Percentiles rank a stretch among this genome's conserved stretches.
Evolutionary conservation across 176 grass and related monocot species (phyloP).

Genomic region (Urochloa ruziziensis): DNA sequence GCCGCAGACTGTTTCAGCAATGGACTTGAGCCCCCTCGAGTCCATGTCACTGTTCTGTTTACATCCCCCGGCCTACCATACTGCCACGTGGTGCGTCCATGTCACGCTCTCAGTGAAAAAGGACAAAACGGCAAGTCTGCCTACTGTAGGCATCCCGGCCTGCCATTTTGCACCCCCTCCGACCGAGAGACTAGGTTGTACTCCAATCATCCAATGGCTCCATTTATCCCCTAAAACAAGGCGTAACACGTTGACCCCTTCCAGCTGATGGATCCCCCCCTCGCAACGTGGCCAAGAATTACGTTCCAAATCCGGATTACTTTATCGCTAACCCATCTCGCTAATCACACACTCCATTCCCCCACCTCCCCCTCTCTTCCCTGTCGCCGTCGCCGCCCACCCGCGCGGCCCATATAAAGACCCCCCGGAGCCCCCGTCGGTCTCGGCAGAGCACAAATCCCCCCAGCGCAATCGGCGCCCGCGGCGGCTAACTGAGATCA

Average conservation of each 20-base stretch:
- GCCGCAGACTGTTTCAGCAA: no score
- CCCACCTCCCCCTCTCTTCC: background rate
- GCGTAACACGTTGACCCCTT: conserved; percentile 26
- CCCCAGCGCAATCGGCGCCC: background rate
- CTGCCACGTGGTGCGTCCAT: background rate
- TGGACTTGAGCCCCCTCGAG: no score
- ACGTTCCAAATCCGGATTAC: background rate
- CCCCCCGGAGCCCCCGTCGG: background rate
- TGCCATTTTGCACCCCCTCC: background rate
- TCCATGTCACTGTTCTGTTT: no score
- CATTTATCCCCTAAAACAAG: background rate
- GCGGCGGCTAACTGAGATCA: no score
- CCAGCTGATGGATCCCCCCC: background rate
- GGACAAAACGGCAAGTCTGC: conserved; percentile 13
- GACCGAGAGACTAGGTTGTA: background rate
- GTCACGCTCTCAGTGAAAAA: background rate
- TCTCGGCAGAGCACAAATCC: background rate
- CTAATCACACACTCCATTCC: background rate
- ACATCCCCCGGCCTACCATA: no score
- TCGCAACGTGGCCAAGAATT: conserved; percentile 3
- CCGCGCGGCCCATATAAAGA: conserved; percentile 25
- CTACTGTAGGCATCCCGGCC: background rate
- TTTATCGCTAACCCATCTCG: background rate
- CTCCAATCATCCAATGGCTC: no score
- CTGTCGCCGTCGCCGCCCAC: background rate